Evolutionary conservation across 495 filamentous ascomycete genomes (phyloP).

Genomic region (Trichoderma gamsii): DNA sequence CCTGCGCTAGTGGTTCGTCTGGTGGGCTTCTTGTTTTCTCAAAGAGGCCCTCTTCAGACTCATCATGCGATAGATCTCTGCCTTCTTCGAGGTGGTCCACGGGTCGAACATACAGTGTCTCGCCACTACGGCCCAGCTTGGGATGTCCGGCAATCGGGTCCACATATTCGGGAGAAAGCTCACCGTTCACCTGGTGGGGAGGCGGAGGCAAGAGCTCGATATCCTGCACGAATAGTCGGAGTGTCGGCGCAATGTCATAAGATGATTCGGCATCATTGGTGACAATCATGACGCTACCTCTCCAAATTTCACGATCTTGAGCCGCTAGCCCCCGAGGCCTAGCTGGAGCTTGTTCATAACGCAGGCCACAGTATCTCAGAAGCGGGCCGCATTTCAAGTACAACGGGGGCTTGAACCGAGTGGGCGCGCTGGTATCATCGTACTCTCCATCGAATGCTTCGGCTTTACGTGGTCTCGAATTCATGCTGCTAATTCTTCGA

Average conservation of each 20-base stretch:
- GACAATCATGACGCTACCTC: slow-evolving; percentile 90
- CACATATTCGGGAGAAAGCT: slow-evolving; percentile 73
- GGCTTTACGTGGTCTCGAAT: slow-evolving; percentile 32
- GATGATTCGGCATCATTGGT: slow-evolving; percentile 75
- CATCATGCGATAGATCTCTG: slow-evolving; percentile 64
- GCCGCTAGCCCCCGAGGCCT: slow-evolving; percentile 31
- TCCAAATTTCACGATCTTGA: slow-evolving; percentile 71
- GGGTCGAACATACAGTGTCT: slow-evolving; percentile 74
- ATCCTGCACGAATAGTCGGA: slow-evolving; percentile 80
- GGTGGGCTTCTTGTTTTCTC: slow-evolving; percentile 46
- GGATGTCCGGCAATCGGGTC: slow-evolving; percentile 83
- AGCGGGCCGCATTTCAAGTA: slow-evolving; percentile 87
- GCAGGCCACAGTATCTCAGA: slow-evolving; percentile 80
- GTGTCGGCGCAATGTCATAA: slow-evolving; percentile 68
- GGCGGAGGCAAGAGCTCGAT: slow-evolving; percentile 82
- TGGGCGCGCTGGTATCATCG: slow-evolving; percentile 49
- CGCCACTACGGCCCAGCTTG: slow-evolving; percentile 73
- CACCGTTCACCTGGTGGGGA: slow-evolving; percentile 58
- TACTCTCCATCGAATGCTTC: slow-evolving; percentile 46
- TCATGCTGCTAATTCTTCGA: slow-evolving; percentile 34
- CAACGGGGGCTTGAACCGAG: slow-evolving; percentile 73
- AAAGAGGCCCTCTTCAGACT: slow-evolving; percentile 77
- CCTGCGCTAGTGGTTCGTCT: slow-evolving; percentile 28
- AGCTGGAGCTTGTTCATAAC: slow-evolving; percentile 40
- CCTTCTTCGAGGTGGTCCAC: slow-evolving; percentile 73